Base-by-base conservation (phyloP, 176 grass and related monocot species). In the Cenchrus fungigraminus region DNA sequence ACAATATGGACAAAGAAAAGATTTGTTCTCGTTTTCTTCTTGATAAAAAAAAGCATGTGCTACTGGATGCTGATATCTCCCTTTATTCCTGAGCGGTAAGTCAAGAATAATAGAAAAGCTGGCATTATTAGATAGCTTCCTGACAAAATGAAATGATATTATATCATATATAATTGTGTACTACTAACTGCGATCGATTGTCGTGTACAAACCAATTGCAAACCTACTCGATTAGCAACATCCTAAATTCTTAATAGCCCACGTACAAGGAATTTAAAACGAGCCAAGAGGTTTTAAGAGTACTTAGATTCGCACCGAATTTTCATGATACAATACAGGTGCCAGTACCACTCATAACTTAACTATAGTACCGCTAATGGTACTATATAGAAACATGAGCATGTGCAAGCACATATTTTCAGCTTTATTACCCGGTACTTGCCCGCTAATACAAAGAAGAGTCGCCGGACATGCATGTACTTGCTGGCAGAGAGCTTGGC, bases 11-110 rank as follows among this genome's bases (percentile, higher is more conserved):
- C 83, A 46, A 56, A 67, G 20, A 61, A 61, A 59, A 61, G 22
- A 77, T 68, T 7, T 55, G 50, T 32, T 85, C 61, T 46, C 51
- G 51, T 17, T 14, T 10, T 37, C 52, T 85, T 77, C 64, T 46
- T 2, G 6, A 68, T 58, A 34, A 34, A 34, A 34, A 34, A 34
- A 34, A 34, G 34, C 2, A 1, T 34, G 34, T 68, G 37, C 32
- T 0, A 37, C 6, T 56, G 68, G 50, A 34, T 34, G 83, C 74
- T 6, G 15, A 3, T 68, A 7, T 9, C 1, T 13, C 15, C 63
- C 6, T 67, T 77, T 68, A 28, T 68, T 84, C n/a, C 10, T 16
- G 0, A 22, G 28, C 2, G 22, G 9, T 82, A 6, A 9, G 15
- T 3, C 6, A 4, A 67, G 25, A 32, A 55, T 17, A 11, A 55